Conservation (phyloP, 208 protist genomes). For the Lotmaria passim region DNA sequence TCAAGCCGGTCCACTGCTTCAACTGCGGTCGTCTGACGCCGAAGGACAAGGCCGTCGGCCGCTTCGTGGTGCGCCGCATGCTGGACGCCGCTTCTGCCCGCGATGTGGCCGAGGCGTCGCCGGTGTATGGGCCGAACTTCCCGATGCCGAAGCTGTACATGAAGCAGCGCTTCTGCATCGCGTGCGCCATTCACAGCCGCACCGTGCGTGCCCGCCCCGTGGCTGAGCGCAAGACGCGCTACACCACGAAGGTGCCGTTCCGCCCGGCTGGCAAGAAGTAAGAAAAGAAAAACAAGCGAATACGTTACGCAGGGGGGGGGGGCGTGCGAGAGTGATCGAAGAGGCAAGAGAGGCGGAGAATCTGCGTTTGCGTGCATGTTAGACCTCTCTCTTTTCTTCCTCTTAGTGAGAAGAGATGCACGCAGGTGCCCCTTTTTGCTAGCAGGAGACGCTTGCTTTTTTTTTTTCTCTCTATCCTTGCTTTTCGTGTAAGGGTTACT, state of each 20-base stretch:
- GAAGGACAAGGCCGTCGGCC: slow-evolving; percentile 98
- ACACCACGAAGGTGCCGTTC: slow-evolving; percentile 84
- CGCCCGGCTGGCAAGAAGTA: slow-evolving; percentile 37
- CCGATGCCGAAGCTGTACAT: slow-evolving; percentile 99
- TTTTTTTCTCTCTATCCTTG: too few species aligned
- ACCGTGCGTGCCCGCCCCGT: slow-evolving; percentile 94
- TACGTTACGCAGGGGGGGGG: neutral
- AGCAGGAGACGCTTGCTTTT: too few species aligned
- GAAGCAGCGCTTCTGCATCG: slow-evolving; percentile 99
- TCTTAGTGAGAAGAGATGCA: too few species aligned
- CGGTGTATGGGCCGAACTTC: slow-evolving; percentile 91
- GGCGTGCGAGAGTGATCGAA: neutral
- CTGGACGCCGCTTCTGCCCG: slow-evolving; percentile 97
- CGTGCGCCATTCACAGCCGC: slow-evolving; percentile 99
- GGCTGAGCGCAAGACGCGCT: slow-evolving; percentile 83
- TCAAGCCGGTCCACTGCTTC: slow-evolving; percentile 93
- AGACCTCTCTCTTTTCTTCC: too few species aligned
- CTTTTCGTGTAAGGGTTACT: too few species aligned
- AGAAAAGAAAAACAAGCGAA: neutral
- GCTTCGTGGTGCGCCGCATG: slow-evolving; percentile 99
- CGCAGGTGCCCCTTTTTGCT: too few species aligned
- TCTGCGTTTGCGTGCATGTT: too few species aligned
- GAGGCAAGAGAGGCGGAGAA: too few species aligned
- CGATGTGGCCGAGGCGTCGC: slow-evolving; percentile 97
- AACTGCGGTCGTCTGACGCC: slow-evolving; percentile 92